Conservation (phyloP, 768 basidiomycete genomes). For the Psilocybe sp. region DNA sequence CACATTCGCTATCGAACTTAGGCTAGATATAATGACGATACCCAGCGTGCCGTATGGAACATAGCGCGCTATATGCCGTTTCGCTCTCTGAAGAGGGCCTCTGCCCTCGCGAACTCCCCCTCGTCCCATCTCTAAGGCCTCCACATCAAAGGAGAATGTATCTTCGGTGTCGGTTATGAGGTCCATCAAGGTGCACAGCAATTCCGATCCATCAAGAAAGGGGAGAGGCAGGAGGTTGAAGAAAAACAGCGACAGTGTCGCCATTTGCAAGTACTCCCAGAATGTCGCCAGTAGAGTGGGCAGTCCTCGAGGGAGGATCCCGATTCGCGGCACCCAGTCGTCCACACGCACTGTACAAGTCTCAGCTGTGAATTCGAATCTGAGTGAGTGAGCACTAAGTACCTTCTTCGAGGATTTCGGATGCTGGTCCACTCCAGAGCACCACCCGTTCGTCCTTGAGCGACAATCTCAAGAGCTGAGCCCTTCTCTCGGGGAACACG, state of each 20-base stretch:
- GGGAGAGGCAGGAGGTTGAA: conserved; percentile 81
- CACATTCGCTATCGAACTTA: background rate
- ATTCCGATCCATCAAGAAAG: conserved; percentile 66
- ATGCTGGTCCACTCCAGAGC: conserved; percentile 70
- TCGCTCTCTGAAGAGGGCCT: too few relatives aligned
- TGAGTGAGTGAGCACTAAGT: conserved; percentile 13
- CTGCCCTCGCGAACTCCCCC: too few relatives aligned
- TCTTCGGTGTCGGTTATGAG: background rate
- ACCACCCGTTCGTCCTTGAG: conserved; percentile 36
- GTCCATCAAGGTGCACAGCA: conserved; percentile 36
- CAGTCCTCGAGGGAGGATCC: conserved; percentile 38
- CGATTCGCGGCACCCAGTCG: conserved; percentile 39
- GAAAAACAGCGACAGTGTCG: conserved; percentile 76
- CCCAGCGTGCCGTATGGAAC: too few relatives aligned
- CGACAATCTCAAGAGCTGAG: conserved; percentile 56
- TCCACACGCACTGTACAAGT: conserved; percentile 48
- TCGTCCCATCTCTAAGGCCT: too few relatives aligned
- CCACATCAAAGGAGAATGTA: too few relatives aligned
- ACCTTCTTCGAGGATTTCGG: conserved; percentile 71
- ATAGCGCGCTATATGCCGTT: too few relatives aligned
- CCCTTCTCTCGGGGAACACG: conserved; percentile 44
- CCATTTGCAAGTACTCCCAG: conserved; percentile 60
- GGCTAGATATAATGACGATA: too few relatives aligned
- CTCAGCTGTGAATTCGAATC: background rate
- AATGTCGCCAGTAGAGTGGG: conserved; percentile 39